phyloP scores from a whole-genome alignment of 2,329 filamentous ascomycete genomes.

The Geosmithia flava region DNA sequence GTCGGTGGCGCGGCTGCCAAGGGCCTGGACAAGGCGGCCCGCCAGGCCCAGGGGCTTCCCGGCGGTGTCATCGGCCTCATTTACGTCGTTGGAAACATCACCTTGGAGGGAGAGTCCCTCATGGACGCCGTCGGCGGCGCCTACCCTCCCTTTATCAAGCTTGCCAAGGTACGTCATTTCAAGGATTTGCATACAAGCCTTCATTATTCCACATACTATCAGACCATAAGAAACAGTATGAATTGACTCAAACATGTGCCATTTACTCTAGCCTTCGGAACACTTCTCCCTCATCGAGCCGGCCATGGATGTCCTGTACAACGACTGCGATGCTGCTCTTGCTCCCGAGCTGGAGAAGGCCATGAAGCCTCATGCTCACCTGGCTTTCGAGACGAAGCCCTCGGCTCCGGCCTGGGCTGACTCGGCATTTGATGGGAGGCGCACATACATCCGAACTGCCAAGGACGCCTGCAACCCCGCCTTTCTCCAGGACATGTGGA shows the following conservation, averaged over 20 bases:
- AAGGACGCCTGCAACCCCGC: not conserved
- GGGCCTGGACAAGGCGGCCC: conserved; percentile 17
- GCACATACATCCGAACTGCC: not conserved
- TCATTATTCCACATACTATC: too few species aligned
- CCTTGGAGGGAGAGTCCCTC: not conserved
- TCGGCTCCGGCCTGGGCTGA: not conserved
- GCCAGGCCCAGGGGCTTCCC: conserved; percentile 2
- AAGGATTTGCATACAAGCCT: too few species aligned
- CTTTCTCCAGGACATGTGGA: not conserved
- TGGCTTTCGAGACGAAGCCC: not conserved
- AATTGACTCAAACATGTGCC: not conserved
- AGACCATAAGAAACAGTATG: not conserved
- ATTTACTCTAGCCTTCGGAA: not conserved
- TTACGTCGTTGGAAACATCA: conserved; percentile 22
- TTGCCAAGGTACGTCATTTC: not conserved
- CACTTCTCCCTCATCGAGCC: not conserved
- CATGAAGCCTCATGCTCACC: not conserved
- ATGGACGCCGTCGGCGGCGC: not conserved
- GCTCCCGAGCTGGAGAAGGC: not conserved
- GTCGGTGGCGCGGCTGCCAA: conserved; percentile 32
- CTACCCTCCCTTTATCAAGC: conserved; percentile 1
- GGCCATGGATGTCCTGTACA: not conserved
- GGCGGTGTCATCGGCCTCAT: conserved; percentile 30
- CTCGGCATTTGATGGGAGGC: not conserved
- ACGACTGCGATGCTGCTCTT: not conserved